Conservation (phyloP, 1,284 basidiomycete genomes). For the Papiliotrema fonsecae region DNA sequence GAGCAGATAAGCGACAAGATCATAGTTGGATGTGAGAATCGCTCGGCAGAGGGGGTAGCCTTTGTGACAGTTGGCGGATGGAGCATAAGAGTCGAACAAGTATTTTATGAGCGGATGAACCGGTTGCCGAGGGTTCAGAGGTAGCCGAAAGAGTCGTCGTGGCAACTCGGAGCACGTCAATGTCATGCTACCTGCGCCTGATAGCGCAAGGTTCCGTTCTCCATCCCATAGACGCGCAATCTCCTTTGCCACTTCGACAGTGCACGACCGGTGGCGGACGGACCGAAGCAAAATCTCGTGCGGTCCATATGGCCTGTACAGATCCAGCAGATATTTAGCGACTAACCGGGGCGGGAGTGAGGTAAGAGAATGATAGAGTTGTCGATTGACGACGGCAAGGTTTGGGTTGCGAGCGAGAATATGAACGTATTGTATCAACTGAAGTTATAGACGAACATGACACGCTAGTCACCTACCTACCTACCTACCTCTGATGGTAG, state of each 20-base stretch:
- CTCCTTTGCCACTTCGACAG: slow-evolving; percentile 22
- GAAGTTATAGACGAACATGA: too few relatives aligned
- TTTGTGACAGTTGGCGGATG: slow-evolving; percentile 58
- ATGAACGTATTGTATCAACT: slow-evolving; percentile 72
- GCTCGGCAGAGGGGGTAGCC: slow-evolving; percentile 75
- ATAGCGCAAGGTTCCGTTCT: slow-evolving; percentile 3
- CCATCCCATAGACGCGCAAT: slow-evolving; percentile 32
- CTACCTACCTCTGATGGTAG: slow-evolving; percentile 24
- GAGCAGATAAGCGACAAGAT: slow-evolving; percentile 65
- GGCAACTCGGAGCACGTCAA: slow-evolving; percentile 36
- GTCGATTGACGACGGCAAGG: slow-evolving; percentile 57
- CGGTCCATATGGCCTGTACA: slow-evolving; percentile 21
- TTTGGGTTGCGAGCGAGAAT: slow-evolving; percentile 58
- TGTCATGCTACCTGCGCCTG: neutral
- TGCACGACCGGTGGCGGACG: slow-evolving; percentile 33
- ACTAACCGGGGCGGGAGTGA: slow-evolving; percentile 19
- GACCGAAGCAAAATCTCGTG: slow-evolving; percentile 22
- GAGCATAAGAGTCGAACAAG: slow-evolving; percentile 35
- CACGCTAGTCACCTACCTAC: neutral
- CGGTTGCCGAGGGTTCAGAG: neutral
- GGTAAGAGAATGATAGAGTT: slow-evolving; percentile 55
- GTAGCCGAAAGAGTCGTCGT: slow-evolving; percentile 34
- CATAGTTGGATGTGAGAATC: slow-evolving; percentile 59
- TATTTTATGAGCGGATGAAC: slow-evolving; percentile 45
- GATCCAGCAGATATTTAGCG: slow-evolving; percentile 29